Evolutionary conservation across 345 rosid species (phyloP).

Genomic region (Eucalyptus decipiens): DNA sequence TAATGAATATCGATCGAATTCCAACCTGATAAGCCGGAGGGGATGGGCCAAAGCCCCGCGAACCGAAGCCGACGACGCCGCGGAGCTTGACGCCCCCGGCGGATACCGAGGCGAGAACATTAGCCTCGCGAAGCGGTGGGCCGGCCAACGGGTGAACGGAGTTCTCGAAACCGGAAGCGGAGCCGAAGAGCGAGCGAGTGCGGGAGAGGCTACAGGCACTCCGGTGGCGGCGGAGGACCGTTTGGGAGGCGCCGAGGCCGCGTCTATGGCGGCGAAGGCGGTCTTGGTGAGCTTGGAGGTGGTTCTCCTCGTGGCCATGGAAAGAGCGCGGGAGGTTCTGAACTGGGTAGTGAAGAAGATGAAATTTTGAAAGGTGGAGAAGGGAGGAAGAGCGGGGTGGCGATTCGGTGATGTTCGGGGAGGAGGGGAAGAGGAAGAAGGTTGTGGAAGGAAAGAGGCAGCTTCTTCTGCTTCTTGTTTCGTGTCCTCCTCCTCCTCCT

Average conservation of each 20-base stretch:
- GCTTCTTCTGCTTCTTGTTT: too few species aligned
- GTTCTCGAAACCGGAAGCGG: background rate
- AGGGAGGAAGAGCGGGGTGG: too few species aligned
- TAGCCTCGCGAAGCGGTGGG: background rate
- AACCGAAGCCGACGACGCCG: background rate
- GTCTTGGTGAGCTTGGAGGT: background rate
- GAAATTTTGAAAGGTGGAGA: too few species aligned
- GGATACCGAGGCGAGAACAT: background rate
- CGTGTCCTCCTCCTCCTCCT: too few species aligned
- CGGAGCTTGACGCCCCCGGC: background rate
- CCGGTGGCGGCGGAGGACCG: background rate
- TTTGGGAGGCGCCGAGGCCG: background rate
- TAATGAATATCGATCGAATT: background rate
- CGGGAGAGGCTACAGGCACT: background rate
- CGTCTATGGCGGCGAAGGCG: background rate
- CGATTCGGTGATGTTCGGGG: too few species aligned
- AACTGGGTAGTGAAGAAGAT: background rate
- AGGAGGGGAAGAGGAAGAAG: too few species aligned
- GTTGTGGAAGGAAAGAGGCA: too few species aligned
- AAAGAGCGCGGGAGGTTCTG: background rate
- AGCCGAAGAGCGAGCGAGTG: background rate
- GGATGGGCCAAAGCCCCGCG: conserved; percentile 18
- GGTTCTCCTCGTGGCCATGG: background rate
- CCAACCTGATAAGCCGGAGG: conserved; percentile 29
- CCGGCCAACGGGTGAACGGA: background rate